phyloP scores from a whole-genome alignment of 352 stramenopile genomes.

The Globisporangium takayamanum region DNA sequence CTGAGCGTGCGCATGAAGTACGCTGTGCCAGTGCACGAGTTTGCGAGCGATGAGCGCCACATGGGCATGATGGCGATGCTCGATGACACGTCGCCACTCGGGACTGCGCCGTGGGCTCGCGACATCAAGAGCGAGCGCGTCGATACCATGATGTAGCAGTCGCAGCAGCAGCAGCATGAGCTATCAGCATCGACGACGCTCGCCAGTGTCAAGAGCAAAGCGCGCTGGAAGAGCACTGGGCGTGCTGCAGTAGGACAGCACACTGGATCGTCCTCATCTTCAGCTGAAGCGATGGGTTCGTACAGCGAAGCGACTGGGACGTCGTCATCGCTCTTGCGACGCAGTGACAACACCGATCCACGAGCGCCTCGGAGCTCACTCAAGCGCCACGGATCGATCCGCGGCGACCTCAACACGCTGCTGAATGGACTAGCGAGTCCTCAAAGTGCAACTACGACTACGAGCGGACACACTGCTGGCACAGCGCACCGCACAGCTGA shows the following conservation, averaged over 20 bases:
- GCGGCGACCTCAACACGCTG: conserved; percentile 25
- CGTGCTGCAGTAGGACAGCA: not conserved
- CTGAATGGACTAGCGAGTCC: conserved; percentile 7
- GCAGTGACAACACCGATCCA: not conserved
- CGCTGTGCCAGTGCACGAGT: conserved; percentile 28
- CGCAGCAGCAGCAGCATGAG: not conserved
- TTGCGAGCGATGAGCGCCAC: conserved; percentile 34
- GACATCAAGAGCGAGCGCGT: conserved; percentile 7
- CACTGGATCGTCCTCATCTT: not conserved
- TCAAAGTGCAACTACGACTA: conserved; percentile 5
- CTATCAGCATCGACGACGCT: not conserved
- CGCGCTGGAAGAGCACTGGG: conserved; percentile 7
- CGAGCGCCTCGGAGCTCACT: conserved; percentile 5
- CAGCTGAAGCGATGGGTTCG: not conserved
- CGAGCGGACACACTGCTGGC: conserved; percentile 5
- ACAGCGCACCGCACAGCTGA: not conserved
- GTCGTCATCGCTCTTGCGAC: not conserved
- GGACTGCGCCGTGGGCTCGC: conserved; percentile 6
- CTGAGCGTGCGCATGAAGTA: conserved; percentile 31
- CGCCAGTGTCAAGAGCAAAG: conserved; percentile 7
- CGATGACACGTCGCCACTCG: conserved; percentile 14
- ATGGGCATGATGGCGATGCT: conserved; percentile 28
- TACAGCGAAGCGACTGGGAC: not conserved
- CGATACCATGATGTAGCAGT: not conserved
- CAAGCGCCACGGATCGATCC: conserved; percentile 30